These are phyloP conservation scores for Mentha longifolia DNA, from an alignment of 257 asterid genomes.

Conservation along the genomic window DNA sequence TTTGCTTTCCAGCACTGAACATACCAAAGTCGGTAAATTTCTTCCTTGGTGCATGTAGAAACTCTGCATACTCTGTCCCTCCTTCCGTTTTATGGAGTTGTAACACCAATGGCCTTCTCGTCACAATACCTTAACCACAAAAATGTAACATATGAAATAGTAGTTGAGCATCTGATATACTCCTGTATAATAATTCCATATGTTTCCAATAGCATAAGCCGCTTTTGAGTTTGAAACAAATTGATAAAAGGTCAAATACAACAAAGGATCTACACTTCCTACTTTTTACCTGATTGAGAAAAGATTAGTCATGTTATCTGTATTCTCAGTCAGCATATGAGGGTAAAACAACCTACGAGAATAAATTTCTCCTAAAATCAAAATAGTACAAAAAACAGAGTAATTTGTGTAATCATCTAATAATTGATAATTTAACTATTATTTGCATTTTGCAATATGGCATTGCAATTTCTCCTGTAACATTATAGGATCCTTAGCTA, in stretches of 20 bases:
- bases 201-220: not conserved
- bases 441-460: not conserved
- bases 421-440: not conserved
- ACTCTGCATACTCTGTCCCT: conserved; percentile 84
- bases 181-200: conserved; percentile 11
- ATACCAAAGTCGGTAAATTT: conserved; percentile 77
- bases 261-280: not conserved
- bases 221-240: not conserved
- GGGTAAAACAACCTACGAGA: conserved; percentile 1
- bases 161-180: conserved; percentile 3
- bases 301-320: conserved; percentile 1
- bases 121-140: conserved; percentile 73
- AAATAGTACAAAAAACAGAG: not conserved
- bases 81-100: conserved; percentile 96
- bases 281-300: conserved; percentile 4
- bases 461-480: conserved; percentile 8
- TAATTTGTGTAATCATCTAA: not conserved
- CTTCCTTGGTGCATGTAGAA: conserved; percentile 86
- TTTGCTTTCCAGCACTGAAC: conserved; percentile 26
- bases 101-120: conserved; percentile 97
- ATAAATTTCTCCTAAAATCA: not conserved
- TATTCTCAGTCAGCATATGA: not conserved
- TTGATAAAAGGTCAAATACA: not conserved
- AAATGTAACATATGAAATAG: conserved; percentile 18
- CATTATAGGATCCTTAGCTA: conserved; percentile 8